These are phyloP conservation scores for Hortaea werneckii DNA, from an alignment of 2,329 filamentous ascomycete species.

Conservation along the genomic window DNA sequence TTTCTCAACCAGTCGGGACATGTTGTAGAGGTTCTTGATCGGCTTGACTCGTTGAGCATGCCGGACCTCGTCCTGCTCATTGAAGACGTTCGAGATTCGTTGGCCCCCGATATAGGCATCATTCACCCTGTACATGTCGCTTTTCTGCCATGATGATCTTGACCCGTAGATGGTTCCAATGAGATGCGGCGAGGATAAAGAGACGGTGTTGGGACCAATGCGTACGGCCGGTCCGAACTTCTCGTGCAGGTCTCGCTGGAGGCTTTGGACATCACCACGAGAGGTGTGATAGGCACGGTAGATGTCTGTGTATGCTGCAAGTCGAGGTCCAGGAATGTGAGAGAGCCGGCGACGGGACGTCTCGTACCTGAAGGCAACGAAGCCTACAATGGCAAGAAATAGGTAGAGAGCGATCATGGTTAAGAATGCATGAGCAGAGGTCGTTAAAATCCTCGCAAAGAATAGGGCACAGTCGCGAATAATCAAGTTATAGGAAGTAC, in stretches of 20 bases:
- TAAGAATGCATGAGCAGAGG: too few species aligned
- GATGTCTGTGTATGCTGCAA: background rate
- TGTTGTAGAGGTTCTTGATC: background rate
- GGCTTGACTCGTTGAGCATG: background rate
- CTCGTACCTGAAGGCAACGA: too few species aligned
- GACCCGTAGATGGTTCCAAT: slow-evolving; percentile 32
- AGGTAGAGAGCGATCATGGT: too few species aligned
- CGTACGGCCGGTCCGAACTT: slow-evolving; percentile 58
- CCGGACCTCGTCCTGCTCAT: background rate
- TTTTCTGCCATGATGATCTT: slow-evolving; percentile 6
- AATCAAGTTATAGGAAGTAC: too few species aligned
- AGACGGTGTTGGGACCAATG: slow-evolving; percentile 64
- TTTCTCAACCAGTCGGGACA: background rate
- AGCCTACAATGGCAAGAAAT: too few species aligned
- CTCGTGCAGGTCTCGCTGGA: slow-evolving; percentile 45
- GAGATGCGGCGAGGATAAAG: slow-evolving; percentile 56
- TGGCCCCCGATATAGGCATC: slow-evolving; percentile 2
- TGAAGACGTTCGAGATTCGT: slow-evolving; percentile 2
- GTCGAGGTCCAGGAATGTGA: background rate
- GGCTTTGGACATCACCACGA: slow-evolving; percentile 8
- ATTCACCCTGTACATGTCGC: slow-evolving; percentile 1
- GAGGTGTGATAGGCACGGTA: background rate
- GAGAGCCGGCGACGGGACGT: too few species aligned
- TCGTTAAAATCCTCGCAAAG: too few species aligned
- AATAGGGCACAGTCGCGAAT: too few species aligned